These are phyloP conservation scores for Nicotiana knightiana DNA, from an alignment of 257 asterid genomes.

Conservation along the genomic window DNA sequence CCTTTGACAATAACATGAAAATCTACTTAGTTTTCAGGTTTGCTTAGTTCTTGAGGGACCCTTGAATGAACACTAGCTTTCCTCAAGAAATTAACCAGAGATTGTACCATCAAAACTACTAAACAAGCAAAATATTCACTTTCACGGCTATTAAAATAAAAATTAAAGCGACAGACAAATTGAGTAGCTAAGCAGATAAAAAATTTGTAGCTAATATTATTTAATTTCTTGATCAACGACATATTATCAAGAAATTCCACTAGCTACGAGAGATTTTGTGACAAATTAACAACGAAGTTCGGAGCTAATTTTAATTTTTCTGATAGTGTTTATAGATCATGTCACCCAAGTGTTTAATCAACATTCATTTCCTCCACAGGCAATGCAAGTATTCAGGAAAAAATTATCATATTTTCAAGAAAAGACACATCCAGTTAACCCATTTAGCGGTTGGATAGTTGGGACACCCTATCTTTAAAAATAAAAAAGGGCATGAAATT, in stretches of 20 bases:
- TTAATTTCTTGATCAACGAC: too few relatives aligned
- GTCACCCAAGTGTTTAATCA: neutral
- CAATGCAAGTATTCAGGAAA: neutral
- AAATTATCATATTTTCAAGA: neutral
- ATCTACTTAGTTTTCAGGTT: conserved; percentile 17
- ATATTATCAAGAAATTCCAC: too few relatives aligned
- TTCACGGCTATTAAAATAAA: too few relatives aligned
- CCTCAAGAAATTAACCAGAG: conserved; percentile 10
- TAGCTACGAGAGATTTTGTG: too few relatives aligned
- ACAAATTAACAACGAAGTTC: too few relatives aligned
- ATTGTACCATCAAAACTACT: conserved; percentile 21
- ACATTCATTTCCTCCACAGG: neutral
- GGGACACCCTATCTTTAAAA: too few relatives aligned
- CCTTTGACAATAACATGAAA: conserved; percentile 26
- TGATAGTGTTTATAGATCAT: neutral
- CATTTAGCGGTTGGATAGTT: neutral
- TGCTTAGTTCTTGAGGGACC: conserved; percentile 17
- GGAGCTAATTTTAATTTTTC: too few relatives aligned
- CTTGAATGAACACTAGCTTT: neutral
- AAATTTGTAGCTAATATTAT: too few relatives aligned
- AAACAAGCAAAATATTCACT: conserved; percentile 8
- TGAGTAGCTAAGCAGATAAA: too few relatives aligned
- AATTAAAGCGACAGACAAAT: too few relatives aligned
- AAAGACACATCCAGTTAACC: neutral
- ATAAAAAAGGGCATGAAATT: too few relatives aligned